Evolutionary conservation across 2,329 filamentous ascomycete genomes (phyloP), one percentile per base, ranked within the genome.

Genomic region (Aaosphaeria pasadenensis): DNA sequence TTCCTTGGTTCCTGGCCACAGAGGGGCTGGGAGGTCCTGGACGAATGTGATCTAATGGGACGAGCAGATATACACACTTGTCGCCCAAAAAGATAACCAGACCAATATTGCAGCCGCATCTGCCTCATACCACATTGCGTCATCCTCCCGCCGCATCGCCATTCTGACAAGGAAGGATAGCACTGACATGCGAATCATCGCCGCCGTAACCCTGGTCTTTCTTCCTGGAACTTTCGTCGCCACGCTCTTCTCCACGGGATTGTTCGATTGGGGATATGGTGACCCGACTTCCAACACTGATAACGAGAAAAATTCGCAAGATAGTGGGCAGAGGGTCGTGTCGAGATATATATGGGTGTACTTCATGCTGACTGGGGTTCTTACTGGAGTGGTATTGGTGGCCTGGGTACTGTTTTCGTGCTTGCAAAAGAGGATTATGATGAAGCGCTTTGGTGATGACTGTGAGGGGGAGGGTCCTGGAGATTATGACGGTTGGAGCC

Each of bases 131-230:
- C 54, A 55, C 35, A 52, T 58, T 28, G 53, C 55, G 5, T 47
- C 54, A 1, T 53, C 54, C 30, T 49, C 47, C 5, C 47, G 51
- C 5, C 49, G 53, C 13, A 54, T 58, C 13, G 53, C 53, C 11
- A 50, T 56, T 29, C 38, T 58, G 5, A 62, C 59, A 2, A 52
- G 59, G 13, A 50, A 51, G 7, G 56, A 59, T 44, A 57, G 55
- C 11, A 50, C 58, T 1, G 55, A 59, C 32, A 59, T 61, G 57
- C 50, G 57, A 7, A 46, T 58, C 41, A 61, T 61, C 13, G 49
- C 58, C 5, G 52, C 49, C 11, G 53, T 61, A 9, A 59, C 58
- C 3, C 45, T 61, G 5, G 31, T 59, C 17, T 61, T 61, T 38
- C 46, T 61, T 1, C 58, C 58, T 3, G 55, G 52, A 4, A 61